These are phyloP conservation scores for Ophiostoma sp. DNA, from an alignment of 2,329 filamentous ascomycete species.

Conservation along the genomic window DNA sequence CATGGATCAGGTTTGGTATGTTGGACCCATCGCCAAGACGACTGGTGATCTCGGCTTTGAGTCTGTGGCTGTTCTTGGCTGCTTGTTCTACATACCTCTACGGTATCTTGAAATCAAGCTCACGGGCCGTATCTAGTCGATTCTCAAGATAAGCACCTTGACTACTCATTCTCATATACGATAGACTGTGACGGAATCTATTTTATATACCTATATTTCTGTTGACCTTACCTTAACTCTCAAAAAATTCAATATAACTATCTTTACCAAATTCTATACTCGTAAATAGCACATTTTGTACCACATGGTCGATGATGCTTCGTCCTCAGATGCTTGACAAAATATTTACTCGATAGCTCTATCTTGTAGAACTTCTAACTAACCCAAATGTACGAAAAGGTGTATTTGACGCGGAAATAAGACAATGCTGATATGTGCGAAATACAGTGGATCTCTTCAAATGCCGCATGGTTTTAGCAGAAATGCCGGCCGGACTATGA, in stretches of 20 bases:
- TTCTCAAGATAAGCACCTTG: no score
- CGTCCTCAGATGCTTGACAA: no score
- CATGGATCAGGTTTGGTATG: slow-evolving; percentile 42
- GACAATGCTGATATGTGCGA: neutral
- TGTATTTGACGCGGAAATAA: neutral
- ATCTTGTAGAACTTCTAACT: no score
- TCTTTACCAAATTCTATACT: no score
- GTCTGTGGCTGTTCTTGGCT: slow-evolving; percentile 39
- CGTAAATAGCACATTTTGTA: no score
- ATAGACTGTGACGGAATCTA: no score
- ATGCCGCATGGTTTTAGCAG: neutral
- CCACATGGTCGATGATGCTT: no score
- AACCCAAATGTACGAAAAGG: no score
- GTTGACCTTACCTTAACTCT: no score
- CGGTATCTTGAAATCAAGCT: slow-evolving; percentile 33
- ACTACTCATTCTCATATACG: neutral
- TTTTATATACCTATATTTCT: no score
- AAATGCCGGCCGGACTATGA: slow-evolving; percentile 5
- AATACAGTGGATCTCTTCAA: neutral
- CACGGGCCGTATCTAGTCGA: neutral
- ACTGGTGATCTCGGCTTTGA: slow-evolving; percentile 45
- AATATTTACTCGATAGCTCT: no score
- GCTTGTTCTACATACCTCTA: slow-evolving; percentile 39
- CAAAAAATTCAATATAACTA: no score
- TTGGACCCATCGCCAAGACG: slow-evolving; percentile 39